phyloP scores from a whole-genome alignment of 2,329 filamentous ascomycete species.

The Aspergillus pseudonomiae region DNA sequence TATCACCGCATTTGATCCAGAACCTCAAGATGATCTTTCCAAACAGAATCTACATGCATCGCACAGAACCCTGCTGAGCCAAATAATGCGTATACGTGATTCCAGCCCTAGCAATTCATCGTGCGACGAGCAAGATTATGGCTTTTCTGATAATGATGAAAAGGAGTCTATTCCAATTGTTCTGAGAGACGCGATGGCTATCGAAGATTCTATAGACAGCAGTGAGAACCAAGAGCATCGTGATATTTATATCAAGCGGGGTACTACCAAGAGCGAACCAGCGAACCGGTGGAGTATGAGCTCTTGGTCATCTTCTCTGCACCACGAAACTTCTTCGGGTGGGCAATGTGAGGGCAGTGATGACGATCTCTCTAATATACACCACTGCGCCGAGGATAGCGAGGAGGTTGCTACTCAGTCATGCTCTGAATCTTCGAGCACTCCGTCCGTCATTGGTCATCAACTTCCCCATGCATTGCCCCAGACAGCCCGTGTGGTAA shows the following conservation, averaged over 20 bases:
- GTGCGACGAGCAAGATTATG: constrained; percentile 41
- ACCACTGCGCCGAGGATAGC: constrained; percentile 29
- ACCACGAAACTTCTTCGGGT: constrained; percentile 39
- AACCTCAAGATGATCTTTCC: constrained; percentile 65
- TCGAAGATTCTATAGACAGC: constrained; percentile 37
- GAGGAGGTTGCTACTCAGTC: constrained; percentile 36
- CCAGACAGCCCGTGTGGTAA: background rate
- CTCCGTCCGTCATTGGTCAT: constrained; percentile 42
- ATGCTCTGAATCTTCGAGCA: constrained; percentile 38
- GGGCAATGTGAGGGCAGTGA: constrained; percentile 40
- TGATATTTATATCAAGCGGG: constrained; percentile 25
- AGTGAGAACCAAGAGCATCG: constrained; percentile 35
- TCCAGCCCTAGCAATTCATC: constrained; percentile 47
- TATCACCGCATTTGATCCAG: constrained; percentile 65
- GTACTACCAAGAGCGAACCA: constrained; percentile 25
- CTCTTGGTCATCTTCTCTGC: constrained; percentile 48
- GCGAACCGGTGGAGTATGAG: constrained; percentile 48
- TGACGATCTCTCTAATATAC: constrained; percentile 37
- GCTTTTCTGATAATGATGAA: constrained; percentile 53
- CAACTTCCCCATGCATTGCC: constrained; percentile 7
- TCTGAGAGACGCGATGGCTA: constrained; percentile 51
- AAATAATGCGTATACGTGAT: constrained; percentile 54
- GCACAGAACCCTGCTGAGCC: constrained; percentile 49
- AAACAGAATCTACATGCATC: constrained; percentile 34
- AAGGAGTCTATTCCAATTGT: constrained; percentile 60